Evolutionary conservation across 371 early-diverging fungal genomes (phyloP), one percentile per base, ranked within the genome.

Genomic region (Parasitella parasitica): DNA sequence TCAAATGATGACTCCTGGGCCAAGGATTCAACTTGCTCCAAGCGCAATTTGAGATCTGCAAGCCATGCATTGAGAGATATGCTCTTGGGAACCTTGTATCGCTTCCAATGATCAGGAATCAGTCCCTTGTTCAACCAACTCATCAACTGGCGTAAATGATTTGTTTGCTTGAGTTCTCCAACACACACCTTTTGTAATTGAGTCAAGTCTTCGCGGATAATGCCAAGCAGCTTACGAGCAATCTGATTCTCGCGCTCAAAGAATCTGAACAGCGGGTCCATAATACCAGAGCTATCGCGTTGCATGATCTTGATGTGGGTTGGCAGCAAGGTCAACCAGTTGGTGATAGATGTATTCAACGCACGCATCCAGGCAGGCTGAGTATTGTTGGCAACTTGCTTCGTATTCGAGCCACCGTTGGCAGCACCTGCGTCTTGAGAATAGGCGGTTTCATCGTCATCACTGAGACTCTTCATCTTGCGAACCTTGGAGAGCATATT

Each of bases 111-210:
- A 18, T 71, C 64, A 4, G 97, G 96, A 30, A 94, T 85, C n/a
- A 76, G 37, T 18, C 92, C 91, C 64, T 91, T 87, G 51, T 81
- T 84, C 55, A 94, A 67, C 73, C 84, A 83, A 34, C 71, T 72
- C 67, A 93, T 73, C 52, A 96, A 73, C 54, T 83, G 76, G 27
- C 95, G 83, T 63, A 91, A 61, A 60, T 91, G 91, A 72, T 95
- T 96, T 2, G 96, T 95, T 67, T 92, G 93, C 80, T 93, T 92
- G 49, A 88, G 65, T 69, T 87, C 83, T 54, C 94, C 95, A 8
- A 69, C 75, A 69, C 92, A 92, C 48, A 91, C 86, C 54, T 77
- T 72, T 49, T 77, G 77, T 48, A 96, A 72, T 9, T 83, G 80
- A 11, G 52, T 35, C 24, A 96, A 75, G 59, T 96, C 96, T 16